Conservation (phyloP, 2,329 filamentous ascomycete genomes). For the Orbilia quercus region DNA sequence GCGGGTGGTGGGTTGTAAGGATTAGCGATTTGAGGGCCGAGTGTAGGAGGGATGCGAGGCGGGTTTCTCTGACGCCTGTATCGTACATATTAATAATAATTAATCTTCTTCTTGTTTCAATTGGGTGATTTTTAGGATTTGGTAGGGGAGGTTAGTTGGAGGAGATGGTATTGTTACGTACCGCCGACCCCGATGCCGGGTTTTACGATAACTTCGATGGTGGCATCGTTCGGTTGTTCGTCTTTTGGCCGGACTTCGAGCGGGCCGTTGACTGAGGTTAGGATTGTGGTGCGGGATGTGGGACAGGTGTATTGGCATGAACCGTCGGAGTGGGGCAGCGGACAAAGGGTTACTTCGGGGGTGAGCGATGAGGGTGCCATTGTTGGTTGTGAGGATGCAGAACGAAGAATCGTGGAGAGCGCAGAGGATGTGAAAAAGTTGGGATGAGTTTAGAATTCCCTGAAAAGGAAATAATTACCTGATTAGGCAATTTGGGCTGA, state of each 20-base stretch:
- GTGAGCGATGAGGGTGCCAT: conserved; percentile 21
- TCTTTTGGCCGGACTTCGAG: conserved; percentile 89
- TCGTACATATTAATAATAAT: conserved; percentile 40
- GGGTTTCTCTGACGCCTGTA: conserved; percentile 76
- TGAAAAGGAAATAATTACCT: conserved; percentile 19
- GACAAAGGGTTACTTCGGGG: conserved; percentile 44
- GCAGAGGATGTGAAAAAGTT: not conserved
- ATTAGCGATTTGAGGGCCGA: conserved; percentile 78
- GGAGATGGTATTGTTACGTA: conserved; percentile 61
- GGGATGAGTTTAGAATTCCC: conserved; percentile 20
- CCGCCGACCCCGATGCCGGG: conserved; percentile 86
- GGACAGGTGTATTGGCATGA: conserved; percentile 74
- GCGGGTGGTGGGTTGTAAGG: conserved; percentile 78
- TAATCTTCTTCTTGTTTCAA: conserved; percentile 22
- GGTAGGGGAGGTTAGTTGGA: not conserved
- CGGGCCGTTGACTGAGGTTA: conserved; percentile 90
- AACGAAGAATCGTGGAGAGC: no score
- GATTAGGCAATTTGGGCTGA: conserved; percentile 13
- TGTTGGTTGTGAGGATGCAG: conserved; percentile 13
- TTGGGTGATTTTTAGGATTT: no score
- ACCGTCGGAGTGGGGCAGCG: conserved; percentile 77
- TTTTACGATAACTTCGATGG: conserved; percentile 88
- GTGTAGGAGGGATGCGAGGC: conserved; percentile 81
- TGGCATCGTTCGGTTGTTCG: conserved; percentile 89
- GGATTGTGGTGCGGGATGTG: conserved; percentile 76